Conservation (phyloP, 441 rosid genomes). For the Pelargonium cotyledonis region DNA sequence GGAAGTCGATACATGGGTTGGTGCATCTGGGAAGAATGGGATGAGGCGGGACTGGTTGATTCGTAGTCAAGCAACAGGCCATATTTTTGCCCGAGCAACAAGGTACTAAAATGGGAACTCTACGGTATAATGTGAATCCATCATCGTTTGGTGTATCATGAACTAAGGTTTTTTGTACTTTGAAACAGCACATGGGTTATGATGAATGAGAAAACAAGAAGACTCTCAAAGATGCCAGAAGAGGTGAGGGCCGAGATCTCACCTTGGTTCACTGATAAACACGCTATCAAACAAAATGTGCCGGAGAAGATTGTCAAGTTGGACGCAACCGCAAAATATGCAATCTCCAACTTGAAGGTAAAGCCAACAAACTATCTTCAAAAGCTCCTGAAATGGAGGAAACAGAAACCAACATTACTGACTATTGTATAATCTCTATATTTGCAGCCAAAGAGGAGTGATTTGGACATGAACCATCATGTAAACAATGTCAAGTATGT, state of each 20-base stretch:
- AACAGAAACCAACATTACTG: not conserved
- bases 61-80: slow-evolving; percentile 59
- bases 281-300: slow-evolving; percentile 51
- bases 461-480: slow-evolving; percentile 70
- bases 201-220: slow-evolving; percentile 68
- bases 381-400: not conserved
- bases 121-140: too few species aligned
- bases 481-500: slow-evolving; percentile 74
- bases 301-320: slow-evolving; percentile 51
- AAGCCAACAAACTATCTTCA: not conserved
- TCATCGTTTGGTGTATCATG: too few species aligned
- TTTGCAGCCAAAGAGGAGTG: slow-evolving; percentile 53
- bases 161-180: not conserved
- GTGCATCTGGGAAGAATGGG: slow-evolving; percentile 68
- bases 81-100: slow-evolving; percentile 53
- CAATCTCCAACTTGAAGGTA: slow-evolving; percentile 48
- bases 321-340: slow-evolving; percentile 46
- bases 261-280: slow-evolving; percentile 61
- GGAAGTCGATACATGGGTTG: slow-evolving; percentile 77
- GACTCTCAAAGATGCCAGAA: slow-evolving; percentile 62
- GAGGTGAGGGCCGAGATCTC: slow-evolving; percentile 59
- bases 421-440: not conserved
- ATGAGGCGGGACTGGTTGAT: slow-evolving; percentile 67
- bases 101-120: too few species aligned
- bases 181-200: slow-evolving; percentile 64